A percentile compares a stretch with the other conserved stretches of the same genome.
These are phyloP conservation scores for Meyerozyma smithsonii DNA, from an alignment of 1,139 yeast species.

Conservation along the genomic window DNA sequence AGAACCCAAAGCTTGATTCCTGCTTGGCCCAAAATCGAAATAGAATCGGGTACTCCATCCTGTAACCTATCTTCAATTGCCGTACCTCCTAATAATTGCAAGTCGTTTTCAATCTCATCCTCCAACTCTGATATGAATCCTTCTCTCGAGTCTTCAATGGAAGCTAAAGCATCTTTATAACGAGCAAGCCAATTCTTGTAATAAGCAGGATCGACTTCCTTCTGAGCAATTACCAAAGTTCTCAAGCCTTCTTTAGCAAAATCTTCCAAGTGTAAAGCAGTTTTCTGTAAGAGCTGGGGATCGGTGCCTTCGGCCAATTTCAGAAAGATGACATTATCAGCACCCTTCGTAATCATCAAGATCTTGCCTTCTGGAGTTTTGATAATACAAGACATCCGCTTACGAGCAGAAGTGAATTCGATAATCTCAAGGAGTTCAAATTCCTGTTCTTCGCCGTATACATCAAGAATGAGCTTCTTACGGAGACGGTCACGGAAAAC, in stretches of 20 bases:
- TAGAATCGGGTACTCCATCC: slow-evolving; percentile 94
- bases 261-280: slow-evolving; percentile 84
- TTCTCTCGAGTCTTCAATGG: slow-evolving; percentile 73
- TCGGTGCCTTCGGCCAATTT: slow-evolving; percentile 47
- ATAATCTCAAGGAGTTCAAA: slow-evolving; percentile 72
- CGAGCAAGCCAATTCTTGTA: slow-evolving; percentile 65
- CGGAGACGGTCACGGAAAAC: slow-evolving; percentile 74
- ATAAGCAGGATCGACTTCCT: slow-evolving; percentile 57
- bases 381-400: slow-evolving; percentile 61
- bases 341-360: slow-evolving; percentile 82
- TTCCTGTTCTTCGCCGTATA: slow-evolving; percentile 69
- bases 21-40: slow-evolving; percentile 76
- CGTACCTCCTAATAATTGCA: slow-evolving; percentile 84
- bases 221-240: slow-evolving; percentile 87
- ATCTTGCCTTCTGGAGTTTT: slow-evolving; percentile 45
- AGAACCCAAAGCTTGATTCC: slow-evolving; percentile 96
- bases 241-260: slow-evolving; percentile 97
- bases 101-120: slow-evolving; percentile 71
- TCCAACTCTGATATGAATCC: slow-evolving; percentile 72
- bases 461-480: slow-evolving; percentile 60
- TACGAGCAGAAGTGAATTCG: slow-evolving; percentile 88
- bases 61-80: slow-evolving; percentile 96
- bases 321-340: slow-evolving; percentile 84
- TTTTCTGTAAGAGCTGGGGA: slow-evolving; percentile 39
- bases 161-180: slow-evolving; percentile 68